Evolutionary conservation across 495 filamentous ascomycete genomes (phyloP).

Genomic region (Niebla homalea): DNA sequence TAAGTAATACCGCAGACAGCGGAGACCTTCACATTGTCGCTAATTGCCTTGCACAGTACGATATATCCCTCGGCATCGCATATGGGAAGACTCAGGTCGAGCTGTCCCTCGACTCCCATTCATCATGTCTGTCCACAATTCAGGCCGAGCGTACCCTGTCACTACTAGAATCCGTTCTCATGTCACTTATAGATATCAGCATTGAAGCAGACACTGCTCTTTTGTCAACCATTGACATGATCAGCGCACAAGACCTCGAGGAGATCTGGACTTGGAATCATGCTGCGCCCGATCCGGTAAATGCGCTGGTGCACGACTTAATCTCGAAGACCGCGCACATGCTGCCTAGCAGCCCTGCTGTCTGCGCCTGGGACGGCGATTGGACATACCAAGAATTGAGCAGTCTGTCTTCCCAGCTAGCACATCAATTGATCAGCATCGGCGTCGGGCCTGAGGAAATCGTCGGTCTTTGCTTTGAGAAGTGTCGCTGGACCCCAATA

Average conservation of each 20-base stretch:
- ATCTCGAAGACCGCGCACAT: neutral
- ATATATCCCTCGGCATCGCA: too few species aligned
- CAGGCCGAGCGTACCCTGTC: too few species aligned
- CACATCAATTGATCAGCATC: slow-evolving; percentile 16
- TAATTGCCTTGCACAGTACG: too few species aligned
- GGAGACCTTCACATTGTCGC: too few species aligned
- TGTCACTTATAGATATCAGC: neutral
- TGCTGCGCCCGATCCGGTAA: neutral
- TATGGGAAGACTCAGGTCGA: too few species aligned
- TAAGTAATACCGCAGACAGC: too few species aligned
- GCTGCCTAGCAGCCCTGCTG: neutral
- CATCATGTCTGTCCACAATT: too few species aligned
- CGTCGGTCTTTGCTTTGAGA: slow-evolving; percentile 30
- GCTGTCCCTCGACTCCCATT: too few species aligned
- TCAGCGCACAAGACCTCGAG: neutral
- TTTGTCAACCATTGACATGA: neutral
- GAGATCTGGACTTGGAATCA: neutral
- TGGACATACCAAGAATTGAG: neutral
- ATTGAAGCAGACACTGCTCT: neutral
- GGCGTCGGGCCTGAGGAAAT: slow-evolving; percentile 25
- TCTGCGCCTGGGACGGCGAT: neutral
- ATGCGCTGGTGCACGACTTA: neutral
- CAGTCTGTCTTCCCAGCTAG: slow-evolving; percentile 17
- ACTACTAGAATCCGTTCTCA: neutral
- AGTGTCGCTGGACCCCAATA: slow-evolving; percentile 33